phyloP scores from a whole-genome alignment of 106 monocot genomes.

The Dendrobium huoshanense region DNA sequence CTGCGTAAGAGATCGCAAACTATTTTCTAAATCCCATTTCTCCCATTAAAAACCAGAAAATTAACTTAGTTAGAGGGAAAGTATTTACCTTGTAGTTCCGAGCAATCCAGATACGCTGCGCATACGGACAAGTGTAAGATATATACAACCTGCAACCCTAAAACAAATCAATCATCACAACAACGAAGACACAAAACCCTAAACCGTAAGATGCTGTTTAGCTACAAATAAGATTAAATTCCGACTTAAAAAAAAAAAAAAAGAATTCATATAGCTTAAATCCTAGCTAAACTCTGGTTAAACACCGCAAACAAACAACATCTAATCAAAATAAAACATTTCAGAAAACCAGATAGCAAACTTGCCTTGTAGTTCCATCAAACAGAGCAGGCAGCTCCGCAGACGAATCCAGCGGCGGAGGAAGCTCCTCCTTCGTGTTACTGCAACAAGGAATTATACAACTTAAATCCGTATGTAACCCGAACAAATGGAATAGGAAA shows the following conservation, averaged over 20 bases:
- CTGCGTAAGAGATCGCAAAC: slow-evolving; percentile 22
- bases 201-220: too few species aligned
- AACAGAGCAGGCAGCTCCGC: slow-evolving; percentile 52
- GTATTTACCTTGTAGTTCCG: slow-evolving; percentile 51
- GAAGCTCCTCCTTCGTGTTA: slow-evolving; percentile 31
- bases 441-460: background rate
- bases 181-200: too few species aligned
- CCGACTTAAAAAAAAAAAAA: too few species aligned
- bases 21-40: background rate
- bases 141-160: slow-evolving; percentile 38
- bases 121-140: slow-evolving; percentile 44
- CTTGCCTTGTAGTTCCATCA: slow-evolving; percentile 80
- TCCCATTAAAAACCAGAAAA: background rate
- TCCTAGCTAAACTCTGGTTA: too few species aligned
- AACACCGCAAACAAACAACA: too few species aligned
- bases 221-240: too few species aligned
- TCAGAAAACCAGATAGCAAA: background rate
- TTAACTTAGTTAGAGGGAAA: too few species aligned
- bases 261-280: too few species aligned
- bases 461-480: background rate
- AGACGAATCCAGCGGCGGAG: slow-evolving; percentile 39
- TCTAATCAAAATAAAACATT: background rate
- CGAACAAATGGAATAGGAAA: background rate
- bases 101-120: slow-evolving; percentile 70
- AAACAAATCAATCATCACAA: too few species aligned